phyloP scores from a whole-genome alignment of 2,329 filamentous ascomycete species.

The Penicillium psychrosexuale region DNA sequence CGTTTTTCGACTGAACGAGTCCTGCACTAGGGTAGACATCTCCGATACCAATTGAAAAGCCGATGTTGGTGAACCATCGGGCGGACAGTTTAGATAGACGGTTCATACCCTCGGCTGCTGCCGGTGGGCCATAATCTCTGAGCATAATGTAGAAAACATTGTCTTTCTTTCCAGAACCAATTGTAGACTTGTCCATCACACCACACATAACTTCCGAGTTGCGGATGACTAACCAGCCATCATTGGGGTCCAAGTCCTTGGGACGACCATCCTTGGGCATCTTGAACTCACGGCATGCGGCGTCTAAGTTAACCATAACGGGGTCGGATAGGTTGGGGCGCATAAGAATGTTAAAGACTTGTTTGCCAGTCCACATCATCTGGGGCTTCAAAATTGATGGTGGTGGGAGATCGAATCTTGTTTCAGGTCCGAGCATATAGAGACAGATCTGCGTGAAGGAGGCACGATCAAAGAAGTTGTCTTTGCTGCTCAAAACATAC shows the following conservation, averaged over 20 bases:
- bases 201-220: constrained; percentile 98
- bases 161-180: constrained; percentile 97
- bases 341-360: constrained; percentile 90
- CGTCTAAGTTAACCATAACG: constrained; percentile 87
- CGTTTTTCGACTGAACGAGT: constrained; percentile 69
- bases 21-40: constrained; percentile 82
- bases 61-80: constrained; percentile 80
- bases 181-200: constrained; percentile 94
- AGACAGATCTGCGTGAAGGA: constrained; percentile 86
- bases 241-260: constrained; percentile 72
- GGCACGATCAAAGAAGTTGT: constrained; percentile 84
- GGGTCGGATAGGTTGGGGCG: constrained; percentile 79
- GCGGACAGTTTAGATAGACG: constrained; percentile 86
- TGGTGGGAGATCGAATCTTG: constrained; percentile 77
- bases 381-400: constrained; percentile 83
- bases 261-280: constrained; percentile 39
- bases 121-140: constrained; percentile 87
- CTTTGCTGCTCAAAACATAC: constrained; percentile 86
- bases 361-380: constrained; percentile 92
- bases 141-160: constrained; percentile 97
- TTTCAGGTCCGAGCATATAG: constrained; percentile 84
- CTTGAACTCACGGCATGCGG: constrained; percentile 75
- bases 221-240: constrained; percentile 86
- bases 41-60: constrained; percentile 93
- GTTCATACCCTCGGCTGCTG: constrained; percentile 90